A percentile compares a stretch with the other conserved stretches of the same genome.
These are phyloP conservation scores for Erodium maritimum DNA, from an alignment of 345 rosid species.

Conservation along the genomic window DNA sequence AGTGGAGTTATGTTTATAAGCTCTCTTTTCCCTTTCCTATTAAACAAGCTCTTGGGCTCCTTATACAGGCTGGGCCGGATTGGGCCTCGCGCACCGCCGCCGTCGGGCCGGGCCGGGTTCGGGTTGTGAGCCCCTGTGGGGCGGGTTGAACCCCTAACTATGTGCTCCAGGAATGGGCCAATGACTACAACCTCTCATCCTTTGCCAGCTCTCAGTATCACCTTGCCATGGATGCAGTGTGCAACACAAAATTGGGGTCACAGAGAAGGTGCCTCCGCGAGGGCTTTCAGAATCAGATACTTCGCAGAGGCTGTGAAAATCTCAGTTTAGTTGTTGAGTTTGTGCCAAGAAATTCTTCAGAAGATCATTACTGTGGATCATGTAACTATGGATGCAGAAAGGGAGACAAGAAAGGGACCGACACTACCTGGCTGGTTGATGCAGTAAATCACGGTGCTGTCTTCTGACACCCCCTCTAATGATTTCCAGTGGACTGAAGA, in stretches of 20 bases:
- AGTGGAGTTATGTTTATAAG: too few species aligned
- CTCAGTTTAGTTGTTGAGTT: constrained; percentile 42
- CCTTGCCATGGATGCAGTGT: constrained; percentile 58
- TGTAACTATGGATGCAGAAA: constrained; percentile 70
- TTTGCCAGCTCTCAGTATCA: constrained; percentile 37
- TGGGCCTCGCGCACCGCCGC: too few species aligned
- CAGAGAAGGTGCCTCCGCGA: constrained; percentile 41
- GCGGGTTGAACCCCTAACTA: constrained; percentile 52
- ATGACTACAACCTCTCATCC: constrained; percentile 29
- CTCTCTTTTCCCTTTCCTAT: too few species aligned
- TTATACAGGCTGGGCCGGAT: too few species aligned
- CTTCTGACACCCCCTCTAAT: constrained; percentile 70
- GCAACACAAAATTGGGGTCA: constrained; percentile 60
- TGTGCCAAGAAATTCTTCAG: constrained; percentile 62
- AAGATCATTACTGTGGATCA: constrained; percentile 68
- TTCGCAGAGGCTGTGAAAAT: constrained; percentile 64
- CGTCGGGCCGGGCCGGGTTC: too few species aligned
- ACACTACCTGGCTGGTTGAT: constrained; percentile 73
- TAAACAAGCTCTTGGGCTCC: too few species aligned
- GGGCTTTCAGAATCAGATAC: constrained; percentile 64
- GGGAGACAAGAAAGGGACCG: constrained; percentile 83
- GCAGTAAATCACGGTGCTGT: constrained; percentile 54
- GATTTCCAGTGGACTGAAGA: constrained; percentile 70
- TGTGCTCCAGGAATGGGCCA: constrained; percentile 65
- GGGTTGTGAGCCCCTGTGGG: too few species aligned